Percentiles rank a stretch among this genome's conserved stretches.
phyloP scores from a whole-genome alignment of 2,329 filamentous ascomycete genomes.

The Tolypocladium pustulatum region DNA sequence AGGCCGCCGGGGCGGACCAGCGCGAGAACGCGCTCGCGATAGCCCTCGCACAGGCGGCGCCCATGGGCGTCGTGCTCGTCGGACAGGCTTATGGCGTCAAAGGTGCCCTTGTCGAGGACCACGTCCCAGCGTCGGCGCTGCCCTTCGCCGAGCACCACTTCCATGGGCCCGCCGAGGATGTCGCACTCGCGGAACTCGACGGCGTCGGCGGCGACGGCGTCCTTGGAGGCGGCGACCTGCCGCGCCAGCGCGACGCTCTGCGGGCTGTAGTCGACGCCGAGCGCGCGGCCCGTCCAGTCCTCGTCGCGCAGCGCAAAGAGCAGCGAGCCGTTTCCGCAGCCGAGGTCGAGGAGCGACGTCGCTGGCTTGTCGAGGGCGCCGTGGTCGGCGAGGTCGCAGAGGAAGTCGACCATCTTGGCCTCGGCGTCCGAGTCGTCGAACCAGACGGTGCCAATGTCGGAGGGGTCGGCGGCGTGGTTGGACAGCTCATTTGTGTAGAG shows the following conservation, averaged over 20 bases:
- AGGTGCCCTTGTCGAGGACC: slow-evolving; percentile 95
- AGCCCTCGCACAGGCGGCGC: slow-evolving; percentile 61
- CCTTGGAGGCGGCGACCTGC: slow-evolving; percentile 39
- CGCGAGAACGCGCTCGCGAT: slow-evolving; percentile 55
- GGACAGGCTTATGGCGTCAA: slow-evolving; percentile 82
- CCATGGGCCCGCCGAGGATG: slow-evolving; percentile 37
- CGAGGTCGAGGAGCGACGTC: slow-evolving; percentile 71
- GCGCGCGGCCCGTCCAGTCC: slow-evolving; percentile 55
- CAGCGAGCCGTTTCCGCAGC: slow-evolving; percentile 88
- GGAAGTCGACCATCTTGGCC: slow-evolving; percentile 62
- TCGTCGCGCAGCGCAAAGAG: slow-evolving; percentile 66
- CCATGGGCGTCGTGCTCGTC: slow-evolving; percentile 41
- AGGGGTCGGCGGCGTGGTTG: slow-evolving; percentile 61
- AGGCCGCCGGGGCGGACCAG: slow-evolving; percentile 63
- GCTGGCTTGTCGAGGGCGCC: slow-evolving; percentile 11
- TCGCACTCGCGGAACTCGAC: slow-evolving; percentile 50
- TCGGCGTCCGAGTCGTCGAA: slow-evolving; percentile 91
- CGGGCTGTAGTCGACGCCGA: slow-evolving; percentile 82
- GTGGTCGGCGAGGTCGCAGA: slow-evolving; percentile 27
- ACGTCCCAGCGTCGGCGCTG: slow-evolving; percentile 63
- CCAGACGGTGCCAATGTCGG: slow-evolving; percentile 85
- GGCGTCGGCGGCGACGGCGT: slow-evolving; percentile 7
- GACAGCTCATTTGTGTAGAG: slow-evolving; percentile 61
- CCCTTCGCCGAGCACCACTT: slow-evolving; percentile 18
- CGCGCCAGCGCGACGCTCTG: slow-evolving; percentile 64